Evolutionary conservation across 345 rosid genomes (phyloP), one percentile per base, ranked within the genome.

Genomic region (Heritiera fomes): DNA sequence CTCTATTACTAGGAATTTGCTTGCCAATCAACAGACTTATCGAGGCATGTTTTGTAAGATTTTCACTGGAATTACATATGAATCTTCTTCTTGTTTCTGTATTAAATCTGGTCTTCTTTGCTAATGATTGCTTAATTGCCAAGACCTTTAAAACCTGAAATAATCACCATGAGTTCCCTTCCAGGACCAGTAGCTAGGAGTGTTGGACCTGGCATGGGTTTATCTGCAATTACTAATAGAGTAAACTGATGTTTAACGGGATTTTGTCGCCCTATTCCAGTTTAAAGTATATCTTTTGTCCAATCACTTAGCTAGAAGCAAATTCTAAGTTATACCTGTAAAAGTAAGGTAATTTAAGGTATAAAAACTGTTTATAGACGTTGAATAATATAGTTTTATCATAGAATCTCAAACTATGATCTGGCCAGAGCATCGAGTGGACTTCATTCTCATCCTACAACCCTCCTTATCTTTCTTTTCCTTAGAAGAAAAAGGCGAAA

Each of bases 1-100:
- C 87, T 91, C 76, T 91, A 91, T 84, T 91, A 91, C 67, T 91
- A 82, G 83, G 78, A 34, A 68, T 53, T 65, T 18, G 11, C 79
- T 49, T 67, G 78, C 80, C 71, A 0, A 56, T 53, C 73, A 56
- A 7, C 71, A 55, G 78, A 74, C 75, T 38, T 47, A 15, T 60
- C 58, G 75, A 78, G 86, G 83, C 75, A 71, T 8, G 30, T n/a
- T 45, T 69, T 58, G 18, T 38, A n/a, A 10, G 7, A 45, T 13
- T 8, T 46, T 58, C 69, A 58, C 68, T n/a, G 20, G 14, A 2
- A 20, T 58, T 55, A 23, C 45, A 8, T 14, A 58, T 18, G 13
- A 49, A 71, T 49, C 28, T 23, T 23, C 55, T 45, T 66, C 17
- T 67, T 41, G 34, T 4, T 46, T 61, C 49, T 62, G 18, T 11